Percentiles rank a stretch among this genome's conserved stretches.
Conservation (phyloP, 768 basidiomycete species). For the Boletus edulis region DNA sequence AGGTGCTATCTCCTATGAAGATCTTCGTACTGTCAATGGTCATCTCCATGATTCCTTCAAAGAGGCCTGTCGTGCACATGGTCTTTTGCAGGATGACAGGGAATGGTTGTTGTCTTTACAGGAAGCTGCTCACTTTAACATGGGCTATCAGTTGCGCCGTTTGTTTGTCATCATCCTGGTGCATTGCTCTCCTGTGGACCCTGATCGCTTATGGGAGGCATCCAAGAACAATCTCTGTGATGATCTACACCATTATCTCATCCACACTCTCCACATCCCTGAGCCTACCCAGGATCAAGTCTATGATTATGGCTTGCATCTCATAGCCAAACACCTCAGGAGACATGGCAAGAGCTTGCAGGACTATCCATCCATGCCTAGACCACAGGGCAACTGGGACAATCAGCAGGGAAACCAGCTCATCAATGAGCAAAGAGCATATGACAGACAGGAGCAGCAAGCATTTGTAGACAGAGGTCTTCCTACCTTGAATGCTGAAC, state of each 20-base stretch:
- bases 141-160: neutral
- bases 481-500: neutral
- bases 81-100: conserved; percentile 45
- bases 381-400: conserved; percentile 2
- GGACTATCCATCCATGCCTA: neutral
- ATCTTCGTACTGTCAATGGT: conserved; percentile 3
- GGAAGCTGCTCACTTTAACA: conserved; percentile 31
- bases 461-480: neutral
- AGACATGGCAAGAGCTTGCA: neutral
- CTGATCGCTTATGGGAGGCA: conserved; percentile 12
- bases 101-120: conserved; percentile 43
- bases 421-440: conserved; percentile 10
- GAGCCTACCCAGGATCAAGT: neutral
- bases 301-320: neutral
- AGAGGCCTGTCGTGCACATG: conserved; percentile 40
- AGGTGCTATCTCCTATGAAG: conserved; percentile 5
- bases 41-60: conserved; percentile 31
- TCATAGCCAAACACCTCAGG: neutral
- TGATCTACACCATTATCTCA: neutral
- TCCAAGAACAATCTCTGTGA: conserved; percentile 4
- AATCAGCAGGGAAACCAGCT: conserved; percentile 14
- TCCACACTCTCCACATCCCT: neutral
- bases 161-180: neutral
- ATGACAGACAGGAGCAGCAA: neutral
- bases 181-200: conserved; percentile 24